Evolutionary conservation across 768 basidiomycete species (phyloP).

Genomic region (Tricholoma matsutake): DNA sequence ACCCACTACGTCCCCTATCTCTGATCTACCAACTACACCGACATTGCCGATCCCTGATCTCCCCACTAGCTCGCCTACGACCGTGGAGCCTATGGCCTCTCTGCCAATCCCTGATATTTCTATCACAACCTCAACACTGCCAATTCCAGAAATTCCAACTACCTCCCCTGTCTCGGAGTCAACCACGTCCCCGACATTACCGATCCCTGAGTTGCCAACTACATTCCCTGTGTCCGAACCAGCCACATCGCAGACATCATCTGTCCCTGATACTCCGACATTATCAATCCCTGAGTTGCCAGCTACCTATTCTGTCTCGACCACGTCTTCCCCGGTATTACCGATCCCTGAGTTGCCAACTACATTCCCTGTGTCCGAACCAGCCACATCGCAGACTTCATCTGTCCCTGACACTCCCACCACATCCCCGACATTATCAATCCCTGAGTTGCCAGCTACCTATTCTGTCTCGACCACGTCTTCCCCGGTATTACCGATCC

Average conservation of each 20-base stretch:
- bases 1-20: background rate
- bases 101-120: background rate
- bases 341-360: background rate
- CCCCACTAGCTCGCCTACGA: background rate
- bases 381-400: too few relatives aligned
- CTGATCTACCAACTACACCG: background rate
- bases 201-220: background rate
- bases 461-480: background rate
- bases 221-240: too few relatives aligned
- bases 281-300: background rate
- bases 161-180: background rate
- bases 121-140: too few relatives aligned
- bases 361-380: too few relatives aligned
- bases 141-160: too few relatives aligned
- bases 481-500: background rate
- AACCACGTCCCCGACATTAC: background rate
- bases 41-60: background rate
- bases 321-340: too few relatives aligned
- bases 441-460: background rate
- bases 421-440: background rate
- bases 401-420: too few relatives aligned
- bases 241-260: background rate
- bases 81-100: too few relatives aligned
- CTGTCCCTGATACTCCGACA: background rate
- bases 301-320: too few relatives aligned